Evolutionary conservation across 2,329 filamentous ascomycete genomes (phyloP).

Genomic region (Colletotrichum shisoi): DNA sequence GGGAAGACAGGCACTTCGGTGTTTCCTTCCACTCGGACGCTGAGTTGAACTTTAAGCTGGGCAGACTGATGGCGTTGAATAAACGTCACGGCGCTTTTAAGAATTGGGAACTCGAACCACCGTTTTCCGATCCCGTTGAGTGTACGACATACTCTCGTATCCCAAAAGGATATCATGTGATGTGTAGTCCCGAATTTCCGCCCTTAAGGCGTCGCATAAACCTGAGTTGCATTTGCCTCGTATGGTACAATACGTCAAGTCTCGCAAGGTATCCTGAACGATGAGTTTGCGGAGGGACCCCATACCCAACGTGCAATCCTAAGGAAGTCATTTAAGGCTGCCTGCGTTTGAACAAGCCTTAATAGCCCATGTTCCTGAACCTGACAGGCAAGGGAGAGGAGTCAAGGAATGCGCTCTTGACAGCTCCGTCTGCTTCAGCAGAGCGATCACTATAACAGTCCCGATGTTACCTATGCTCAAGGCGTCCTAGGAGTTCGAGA

Average conservation of each 20-base stretch:
- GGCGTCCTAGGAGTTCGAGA: neutral
- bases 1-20: constrained; percentile 42
- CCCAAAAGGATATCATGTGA: neutral
- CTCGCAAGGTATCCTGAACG: too few species aligned
- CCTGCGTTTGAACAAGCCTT: neutral
- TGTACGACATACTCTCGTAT: constrained; percentile 59
- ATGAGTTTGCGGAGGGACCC: too few species aligned
- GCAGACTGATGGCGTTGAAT: constrained; percentile 58
- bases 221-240: neutral
- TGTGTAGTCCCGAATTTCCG: too few species aligned
- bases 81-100: constrained; percentile 64
- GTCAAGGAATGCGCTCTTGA: neutral
- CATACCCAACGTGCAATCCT: too few species aligned
- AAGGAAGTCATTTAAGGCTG: neutral
- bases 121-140: constrained; percentile 71
- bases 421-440: neutral
- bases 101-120: constrained; percentile 67
- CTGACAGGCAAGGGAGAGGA: neutral
- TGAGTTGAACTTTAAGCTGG: constrained; percentile 65
- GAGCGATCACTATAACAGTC: neutral
- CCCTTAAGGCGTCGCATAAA: neutral
- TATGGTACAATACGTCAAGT: neutral
- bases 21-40: constrained; percentile 50
- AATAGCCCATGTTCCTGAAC: neutral
- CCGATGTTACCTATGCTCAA: neutral